Percentiles rank a stretch among this genome's conserved stretches.
These are phyloP conservation scores for Neltuma alba DNA, from an alignment of 306 rosid species.

Conservation along the genomic window DNA sequence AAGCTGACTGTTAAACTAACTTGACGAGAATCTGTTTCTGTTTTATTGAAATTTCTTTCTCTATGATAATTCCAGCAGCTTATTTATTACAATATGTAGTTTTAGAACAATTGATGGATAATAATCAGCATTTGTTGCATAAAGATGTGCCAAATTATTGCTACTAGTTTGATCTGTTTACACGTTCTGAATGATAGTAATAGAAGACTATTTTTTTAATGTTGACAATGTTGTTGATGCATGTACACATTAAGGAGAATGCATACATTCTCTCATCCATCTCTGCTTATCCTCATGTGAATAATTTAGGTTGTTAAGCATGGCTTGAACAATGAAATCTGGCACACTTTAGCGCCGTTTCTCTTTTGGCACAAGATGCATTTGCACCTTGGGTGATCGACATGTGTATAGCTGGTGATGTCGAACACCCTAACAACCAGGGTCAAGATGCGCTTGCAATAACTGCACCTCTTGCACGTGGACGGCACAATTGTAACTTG, in stretches of 20 bases:
- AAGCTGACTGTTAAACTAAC: slow-evolving; percentile 3
- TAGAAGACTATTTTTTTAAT: neutral
- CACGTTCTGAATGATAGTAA: slow-evolving; percentile 11
- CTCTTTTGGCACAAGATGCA: neutral
- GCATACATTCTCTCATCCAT: neutral
- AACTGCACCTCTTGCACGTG: neutral
- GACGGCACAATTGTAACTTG: neutral
- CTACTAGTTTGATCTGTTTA: slow-evolving; percentile 24
- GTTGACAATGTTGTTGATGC: slow-evolving; percentile 19
- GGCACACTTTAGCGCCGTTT: neutral
- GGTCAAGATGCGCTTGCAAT: neutral
- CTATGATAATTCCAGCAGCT: slow-evolving; percentile 9
- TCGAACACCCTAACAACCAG: neutral
- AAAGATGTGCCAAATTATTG: slow-evolving; percentile 9
- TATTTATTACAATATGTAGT: neutral
- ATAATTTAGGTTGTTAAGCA: neutral
- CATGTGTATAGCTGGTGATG: neutral
- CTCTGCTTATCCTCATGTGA: neutral
- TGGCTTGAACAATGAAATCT: neutral
- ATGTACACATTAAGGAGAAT: slow-evolving; percentile 4
- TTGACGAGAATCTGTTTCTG: slow-evolving; percentile 6
- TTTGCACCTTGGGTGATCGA: neutral
- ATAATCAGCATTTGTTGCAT: neutral
- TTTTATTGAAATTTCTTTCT: slow-evolving; percentile 24
- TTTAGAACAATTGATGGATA: slow-evolving; percentile 11